Evolutionary conservation across 208 protist genomes (phyloP).

Genomic region (Trichomonas vaginalis): DNA sequence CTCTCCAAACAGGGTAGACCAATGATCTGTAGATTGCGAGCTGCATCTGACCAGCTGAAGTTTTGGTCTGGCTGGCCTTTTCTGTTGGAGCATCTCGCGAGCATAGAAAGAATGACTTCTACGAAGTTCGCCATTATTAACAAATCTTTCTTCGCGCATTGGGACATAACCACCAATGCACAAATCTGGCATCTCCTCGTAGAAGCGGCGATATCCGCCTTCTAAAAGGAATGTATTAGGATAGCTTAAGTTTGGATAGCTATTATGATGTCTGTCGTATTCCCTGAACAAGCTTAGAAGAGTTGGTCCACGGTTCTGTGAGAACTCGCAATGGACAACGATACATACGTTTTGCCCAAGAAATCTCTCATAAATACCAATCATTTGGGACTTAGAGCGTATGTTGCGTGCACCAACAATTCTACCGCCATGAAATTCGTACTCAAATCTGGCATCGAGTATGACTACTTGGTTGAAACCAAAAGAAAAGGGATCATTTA

Average conservation of each 20-base stretch:
- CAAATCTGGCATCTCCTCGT: neutral
- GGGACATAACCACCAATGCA: slow-evolving; percentile 21
- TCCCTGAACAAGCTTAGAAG: neutral
- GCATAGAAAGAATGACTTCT: neutral
- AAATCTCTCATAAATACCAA: neutral
- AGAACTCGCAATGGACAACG: slow-evolving; percentile 31
- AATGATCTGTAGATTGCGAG: neutral
- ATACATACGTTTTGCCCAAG: neutral
- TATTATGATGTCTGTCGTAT: neutral
- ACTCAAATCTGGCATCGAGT: neutral
- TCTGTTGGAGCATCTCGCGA: neutral
- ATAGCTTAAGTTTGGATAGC: slow-evolving; percentile 16
- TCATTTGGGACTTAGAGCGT: neutral
- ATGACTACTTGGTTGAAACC: neutral
- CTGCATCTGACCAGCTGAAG: neutral
- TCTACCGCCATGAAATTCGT: neutral
- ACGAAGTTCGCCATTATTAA: neutral
- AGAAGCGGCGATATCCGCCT: slow-evolving; percentile 24
- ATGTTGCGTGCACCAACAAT: neutral
- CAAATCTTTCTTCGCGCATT: slow-evolving; percentile 14
- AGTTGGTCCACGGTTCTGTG: slow-evolving; percentile 19
- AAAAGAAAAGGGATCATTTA: neutral
- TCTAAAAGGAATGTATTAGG: slow-evolving; percentile 22
- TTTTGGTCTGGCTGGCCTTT: neutral
- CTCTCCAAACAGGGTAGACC: neutral